Percentiles rank a stretch among this genome's conserved stretches.
phyloP scores from a whole-genome alignment of 768 basidiomycete species.

The Psilocybe azurescens region DNA sequence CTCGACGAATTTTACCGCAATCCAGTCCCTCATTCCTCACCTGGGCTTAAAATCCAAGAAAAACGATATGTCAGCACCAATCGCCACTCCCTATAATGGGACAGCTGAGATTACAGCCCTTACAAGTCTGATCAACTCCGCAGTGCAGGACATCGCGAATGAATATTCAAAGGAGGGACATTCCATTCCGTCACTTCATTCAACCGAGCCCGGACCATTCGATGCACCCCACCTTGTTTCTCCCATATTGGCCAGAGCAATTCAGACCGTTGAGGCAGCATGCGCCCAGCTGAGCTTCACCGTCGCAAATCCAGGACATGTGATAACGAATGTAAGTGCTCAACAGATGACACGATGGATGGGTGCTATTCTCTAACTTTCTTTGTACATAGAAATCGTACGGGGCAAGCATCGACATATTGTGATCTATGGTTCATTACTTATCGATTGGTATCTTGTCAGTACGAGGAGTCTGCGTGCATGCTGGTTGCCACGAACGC shows the following conservation, averaged over 20 bases:
- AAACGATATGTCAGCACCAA: too few species aligned
- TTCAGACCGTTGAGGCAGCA: constrained; percentile 33
- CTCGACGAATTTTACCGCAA: too few species aligned
- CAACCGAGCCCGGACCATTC: constrained; percentile 34
- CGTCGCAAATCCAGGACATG: constrained; percentile 31
- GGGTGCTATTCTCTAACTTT: not conserved
- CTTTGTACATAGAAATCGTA: constrained; percentile 7
- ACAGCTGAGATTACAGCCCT: constrained; percentile 11
- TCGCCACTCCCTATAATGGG: not conserved
- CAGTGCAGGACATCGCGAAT: constrained; percentile 10
- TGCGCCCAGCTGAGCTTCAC: constrained; percentile 32
- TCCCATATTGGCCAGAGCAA: constrained; percentile 21
- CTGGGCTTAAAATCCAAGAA: too few species aligned
- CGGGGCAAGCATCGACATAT: not conserved
- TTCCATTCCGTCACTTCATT: constrained; percentile 37
- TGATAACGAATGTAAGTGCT: constrained; percentile 29
- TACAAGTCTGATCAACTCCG: constrained; percentile 10
- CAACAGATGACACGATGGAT: too few species aligned
- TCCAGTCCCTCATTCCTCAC: too few species aligned
- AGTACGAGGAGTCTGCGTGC: constrained; percentile 32
- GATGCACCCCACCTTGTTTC: constrained; percentile 27
- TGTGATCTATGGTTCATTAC: too few species aligned
- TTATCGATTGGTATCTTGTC: too few species aligned
- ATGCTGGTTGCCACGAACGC: constrained; percentile 34
- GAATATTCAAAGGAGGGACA: constrained; percentile 28